phyloP scores from a whole-genome alignment of 2,329 filamentous ascomycete genomes.

The Monosporascus sp. region DNA sequence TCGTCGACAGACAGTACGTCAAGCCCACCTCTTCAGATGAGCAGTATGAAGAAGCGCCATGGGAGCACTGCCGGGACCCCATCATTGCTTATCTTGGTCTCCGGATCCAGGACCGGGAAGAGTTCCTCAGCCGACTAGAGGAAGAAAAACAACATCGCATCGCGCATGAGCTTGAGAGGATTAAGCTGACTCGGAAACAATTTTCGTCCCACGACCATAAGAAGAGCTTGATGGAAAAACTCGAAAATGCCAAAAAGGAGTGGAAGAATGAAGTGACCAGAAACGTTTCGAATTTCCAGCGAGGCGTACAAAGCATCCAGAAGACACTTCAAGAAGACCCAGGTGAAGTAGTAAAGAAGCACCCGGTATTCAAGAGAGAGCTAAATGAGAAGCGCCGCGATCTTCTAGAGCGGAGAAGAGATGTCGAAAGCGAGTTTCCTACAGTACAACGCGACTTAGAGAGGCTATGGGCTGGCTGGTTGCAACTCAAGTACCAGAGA shows the following conservation, averaged over 20 bases:
- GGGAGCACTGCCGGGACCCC: background rate
- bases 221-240: background rate
- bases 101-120: background rate
- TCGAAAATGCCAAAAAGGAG: background rate
- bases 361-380: too few species aligned
- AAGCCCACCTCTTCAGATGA: background rate
- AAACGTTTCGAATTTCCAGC: background rate
- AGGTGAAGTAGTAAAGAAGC: background rate
- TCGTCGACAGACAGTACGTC: background rate
- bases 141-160: background rate
- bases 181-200: background rate
- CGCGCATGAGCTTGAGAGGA: background rate
- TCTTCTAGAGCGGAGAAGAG: too few species aligned
- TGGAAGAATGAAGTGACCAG: background rate
- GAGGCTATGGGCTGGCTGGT: background rate
- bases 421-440: too few species aligned
- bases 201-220: background rate
- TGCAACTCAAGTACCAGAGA: background rate
- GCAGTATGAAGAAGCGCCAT: background rate
- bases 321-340: background rate
- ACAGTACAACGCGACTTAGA: too few species aligned
- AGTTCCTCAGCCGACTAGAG: background rate
- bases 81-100: background rate
- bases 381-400: too few species aligned
- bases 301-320: background rate